Base-by-base conservation (phyloP, 257 asterid species). In the Eucommia ulmoides region DNA sequence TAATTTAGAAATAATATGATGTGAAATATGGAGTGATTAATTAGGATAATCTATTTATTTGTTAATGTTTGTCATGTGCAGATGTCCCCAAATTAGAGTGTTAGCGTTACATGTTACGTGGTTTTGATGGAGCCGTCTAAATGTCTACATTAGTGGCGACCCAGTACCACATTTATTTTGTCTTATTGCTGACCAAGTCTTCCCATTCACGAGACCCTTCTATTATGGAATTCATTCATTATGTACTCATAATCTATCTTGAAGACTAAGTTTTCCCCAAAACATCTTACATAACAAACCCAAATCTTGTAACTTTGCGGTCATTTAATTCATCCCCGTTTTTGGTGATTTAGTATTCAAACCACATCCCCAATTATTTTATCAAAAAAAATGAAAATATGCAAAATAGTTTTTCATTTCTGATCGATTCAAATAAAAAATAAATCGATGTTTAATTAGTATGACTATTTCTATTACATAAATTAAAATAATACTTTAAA, bases 51-150 rank as follows among this genome's bases (percentile, higher is more conserved):
- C 21, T 9, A 38, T 9, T 33, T 24, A 56, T 52, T 5, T 5
- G 38, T 51, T n/a, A 53, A 26, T 64, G 49, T 22, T 1, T 41
- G 57, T 63, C 83, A 79, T 73, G 88, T 82, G 94, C 79, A 59
- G 63, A 68, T 73, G 80, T 74, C 55, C 75, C 67, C 72, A 67
- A 54, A 59, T 54, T 58, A 58, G 7, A 64, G 56, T 50, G 16
- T 54, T 66, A 60, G 64, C 55, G 44, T 45, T 74, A 52, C 73
- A 76, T 73, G 74, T 72, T 74, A 73, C 67, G 80, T 65, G 70
- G 78, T 70, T 78, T 65, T 77, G 75, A 67, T 77, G 77, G 68
- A 72, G 94, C 89, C 82, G 89, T 73, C 91, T 61, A 63, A 63
- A 51, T 70, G 82, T 75, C 80, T 54, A 68, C 74, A 78, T 52